Conservation (phyloP, 768 basidiomycete species). For the Phanerochaete sordida region DNA sequence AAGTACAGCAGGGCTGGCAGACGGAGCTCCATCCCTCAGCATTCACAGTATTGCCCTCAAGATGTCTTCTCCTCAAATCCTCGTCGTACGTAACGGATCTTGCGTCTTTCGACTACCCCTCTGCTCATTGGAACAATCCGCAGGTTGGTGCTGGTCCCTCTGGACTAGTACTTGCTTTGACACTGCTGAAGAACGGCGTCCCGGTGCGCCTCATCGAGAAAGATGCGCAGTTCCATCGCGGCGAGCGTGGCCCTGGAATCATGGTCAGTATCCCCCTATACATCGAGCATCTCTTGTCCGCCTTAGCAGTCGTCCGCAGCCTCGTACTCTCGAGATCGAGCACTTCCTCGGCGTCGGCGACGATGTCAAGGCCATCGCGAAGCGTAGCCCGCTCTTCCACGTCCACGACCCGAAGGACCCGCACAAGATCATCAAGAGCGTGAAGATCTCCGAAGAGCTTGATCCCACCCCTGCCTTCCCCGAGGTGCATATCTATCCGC, state of each 20-base stretch:
- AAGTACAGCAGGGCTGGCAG: no score
- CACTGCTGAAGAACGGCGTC: conserved; percentile 11
- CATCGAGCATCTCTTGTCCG: no score
- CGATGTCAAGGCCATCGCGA: conserved; percentile 31
- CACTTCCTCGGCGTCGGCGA: conserved; percentile 35
- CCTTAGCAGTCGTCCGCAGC: conserved; percentile 23
- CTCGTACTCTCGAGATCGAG: conserved; percentile 39
- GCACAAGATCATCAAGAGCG: conserved; percentile 1
- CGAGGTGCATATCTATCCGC: background rate
- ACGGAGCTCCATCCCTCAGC: no score
- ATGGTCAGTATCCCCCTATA: background rate
- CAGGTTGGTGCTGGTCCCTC: conserved; percentile 14
- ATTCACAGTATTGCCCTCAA: no score
- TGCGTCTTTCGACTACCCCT: background rate
- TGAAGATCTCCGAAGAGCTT: background rate
- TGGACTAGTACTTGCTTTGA: conserved; percentile 11
- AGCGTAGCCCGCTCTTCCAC: conserved; percentile 29
- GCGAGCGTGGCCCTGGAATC: conserved; percentile 8
- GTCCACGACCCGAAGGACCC: conserved; percentile 30
- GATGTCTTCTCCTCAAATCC: background rate
- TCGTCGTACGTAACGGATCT: background rate
- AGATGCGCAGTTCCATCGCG: background rate
- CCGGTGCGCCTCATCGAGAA: conserved; percentile 14
- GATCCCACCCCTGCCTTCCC: conserved; percentile 8
- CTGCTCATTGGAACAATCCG: background rate